A percentile compares a stretch with the other conserved stretches of the same genome.
phyloP scores from a whole-genome alignment of 306 rosid genomes.

The Luffa acutangula region DNA sequence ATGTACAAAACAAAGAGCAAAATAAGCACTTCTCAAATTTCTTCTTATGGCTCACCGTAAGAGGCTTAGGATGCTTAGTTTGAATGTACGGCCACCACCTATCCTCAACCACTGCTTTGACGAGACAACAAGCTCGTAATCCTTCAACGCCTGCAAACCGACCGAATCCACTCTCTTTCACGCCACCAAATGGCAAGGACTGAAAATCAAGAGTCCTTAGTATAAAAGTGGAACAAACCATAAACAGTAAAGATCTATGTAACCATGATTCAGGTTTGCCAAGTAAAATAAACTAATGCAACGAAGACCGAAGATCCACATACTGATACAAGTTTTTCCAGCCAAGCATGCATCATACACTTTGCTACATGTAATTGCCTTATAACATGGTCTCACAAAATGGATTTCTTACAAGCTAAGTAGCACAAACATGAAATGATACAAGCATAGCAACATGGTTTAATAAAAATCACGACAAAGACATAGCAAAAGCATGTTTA shows the following conservation, averaged over 20 bases:
- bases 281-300: background rate
- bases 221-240: background rate
- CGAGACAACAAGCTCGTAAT: slow-evolving; percentile 91
- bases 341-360: background rate
- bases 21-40: background rate
- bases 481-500: background rate
- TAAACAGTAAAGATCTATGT: background rate
- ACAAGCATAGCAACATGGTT: too few species aligned
- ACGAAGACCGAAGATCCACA: background rate
- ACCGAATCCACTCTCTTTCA: slow-evolving; percentile 92
- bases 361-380: background rate
- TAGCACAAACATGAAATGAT: background rate
- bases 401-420: background rate
- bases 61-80: slow-evolving; percentile 77
- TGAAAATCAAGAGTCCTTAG: slow-evolving; percentile 28
- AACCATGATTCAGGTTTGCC: background rate
- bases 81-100: slow-evolving; percentile 87
- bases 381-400: background rate
- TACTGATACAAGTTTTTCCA: background rate
- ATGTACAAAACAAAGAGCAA: background rate
- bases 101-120: slow-evolving; percentile 89
- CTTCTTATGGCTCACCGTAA: slow-evolving; percentile 45
- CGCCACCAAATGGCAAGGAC: slow-evolving; percentile 97
- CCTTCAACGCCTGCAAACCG: slow-evolving; percentile 91
- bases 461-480: too few species aligned